Base-by-base conservation (phyloP, 192 early-diverging fungal genomes). In the Spizellomyces punctatus region DNA sequence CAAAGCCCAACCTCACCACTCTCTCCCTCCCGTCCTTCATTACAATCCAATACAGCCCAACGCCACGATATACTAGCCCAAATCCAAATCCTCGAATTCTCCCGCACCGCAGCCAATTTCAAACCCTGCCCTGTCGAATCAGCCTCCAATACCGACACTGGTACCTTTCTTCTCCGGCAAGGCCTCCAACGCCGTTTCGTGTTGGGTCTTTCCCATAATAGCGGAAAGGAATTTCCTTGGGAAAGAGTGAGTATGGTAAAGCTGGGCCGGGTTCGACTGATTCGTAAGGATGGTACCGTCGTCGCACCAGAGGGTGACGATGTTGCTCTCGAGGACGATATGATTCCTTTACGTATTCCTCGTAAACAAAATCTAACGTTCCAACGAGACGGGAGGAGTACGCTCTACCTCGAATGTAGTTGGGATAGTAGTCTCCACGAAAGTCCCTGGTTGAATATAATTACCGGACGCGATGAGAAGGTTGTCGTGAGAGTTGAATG, bases 41-140 rank as follows among this genome's bases (percentile, higher is more conserved):
- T 36, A 36, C 27, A 36, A 36, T 36, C 27, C 27, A 36, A 54
- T 54, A 12, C 50, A 2, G 50, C 50, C 12, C 63, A 19, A 46
- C 48, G 69, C 12, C 71, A 79, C 58, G 47, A 63, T 10, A 62
- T 81, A 16, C 62, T 81, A 22, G 68, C 71, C 1, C 74, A 79
- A 61, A 19, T 81, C 19, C 67, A 81, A 63, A 78, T 81, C 27
- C 58, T 72, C 17, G 80, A 81, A 48, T 58, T 80, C 8, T 75
- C 77, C 6, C 62, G 67, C 10, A 7, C 46, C n/a, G 16, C 65
- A 9, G 76, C 77, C 27, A 56, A 67, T 16, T 81, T 80, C 63
- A 81, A 79, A 56, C 48, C 58, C 21, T 72, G 74, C 17, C 74
- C 77, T 10, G 77, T 80, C 5, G 70, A 79, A 62, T 54, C 74